A percentile compares a stretch with the other conserved stretches of the same genome.
These are phyloP conservation scores for Hypoxylon cercidicola DNA, from an alignment of 495 filamentous ascomycete species.

Conservation along the genomic window DNA sequence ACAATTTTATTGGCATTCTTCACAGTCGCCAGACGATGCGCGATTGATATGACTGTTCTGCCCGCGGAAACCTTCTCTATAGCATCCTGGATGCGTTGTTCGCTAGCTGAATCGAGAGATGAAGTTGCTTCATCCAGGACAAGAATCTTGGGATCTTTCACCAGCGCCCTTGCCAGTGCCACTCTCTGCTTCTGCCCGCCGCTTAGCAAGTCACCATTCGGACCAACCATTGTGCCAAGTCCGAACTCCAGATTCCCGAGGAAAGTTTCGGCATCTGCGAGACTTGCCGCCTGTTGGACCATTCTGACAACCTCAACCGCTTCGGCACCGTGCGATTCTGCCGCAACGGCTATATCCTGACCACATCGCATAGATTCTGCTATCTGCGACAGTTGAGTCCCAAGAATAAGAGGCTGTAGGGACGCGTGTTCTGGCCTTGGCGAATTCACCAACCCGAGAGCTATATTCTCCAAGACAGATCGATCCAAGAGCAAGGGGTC, in stretches of 20 bases:
- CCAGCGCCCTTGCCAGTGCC: constrained; percentile 64
- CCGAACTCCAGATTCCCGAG: constrained; percentile 50
- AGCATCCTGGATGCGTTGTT: constrained; percentile 63
- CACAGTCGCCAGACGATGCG: constrained; percentile 75
- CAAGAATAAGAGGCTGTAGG: constrained; percentile 41
- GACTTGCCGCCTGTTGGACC: constrained; percentile 46
- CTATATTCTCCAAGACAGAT: constrained; percentile 76
- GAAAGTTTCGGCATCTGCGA: constrained; percentile 55
- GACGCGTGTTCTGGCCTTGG: constrained; percentile 54
- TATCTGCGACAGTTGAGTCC: constrained; percentile 33
- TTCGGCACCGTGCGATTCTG: constrained; percentile 30
- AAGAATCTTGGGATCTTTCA: constrained; percentile 58
- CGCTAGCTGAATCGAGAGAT: constrained; percentile 62
- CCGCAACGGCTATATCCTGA: constrained; percentile 38
- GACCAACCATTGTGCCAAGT: constrained; percentile 60
- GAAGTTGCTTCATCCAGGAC: constrained; percentile 69
- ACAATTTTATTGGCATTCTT: constrained; percentile 69
- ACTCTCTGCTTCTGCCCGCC: constrained; percentile 73
- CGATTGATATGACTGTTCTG: constrained; percentile 78
- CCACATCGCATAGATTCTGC: constrained; percentile 39
- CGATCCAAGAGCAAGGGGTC: constrained; percentile 72
- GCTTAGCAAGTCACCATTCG: constrained; percentile 57
- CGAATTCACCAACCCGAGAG: constrained; percentile 70
- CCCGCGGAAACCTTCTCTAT: constrained; percentile 58
- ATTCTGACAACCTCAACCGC: constrained; percentile 47